A percentile compares a stretch with the other conserved stretches of the same genome.
phyloP scores from a whole-genome alignment of 2,329 filamentous ascomycete genomes.

The Paracamarosporium sp. region DNA sequence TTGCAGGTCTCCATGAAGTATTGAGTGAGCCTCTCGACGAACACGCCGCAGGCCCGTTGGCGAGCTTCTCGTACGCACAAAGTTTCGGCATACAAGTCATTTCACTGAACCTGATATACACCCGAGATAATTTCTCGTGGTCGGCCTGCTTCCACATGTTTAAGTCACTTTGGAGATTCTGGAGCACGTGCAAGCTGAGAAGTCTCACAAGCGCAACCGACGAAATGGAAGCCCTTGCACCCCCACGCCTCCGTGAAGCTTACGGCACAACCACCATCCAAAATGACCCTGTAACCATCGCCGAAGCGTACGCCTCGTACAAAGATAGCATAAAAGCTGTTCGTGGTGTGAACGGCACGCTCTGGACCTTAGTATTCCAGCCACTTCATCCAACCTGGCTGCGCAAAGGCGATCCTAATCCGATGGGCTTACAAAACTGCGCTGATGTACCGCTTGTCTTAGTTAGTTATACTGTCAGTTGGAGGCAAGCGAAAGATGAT shows the following conservation, averaged over 20 bases:
- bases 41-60: background rate
- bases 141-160: background rate
- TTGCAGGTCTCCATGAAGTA: background rate
- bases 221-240: background rate
- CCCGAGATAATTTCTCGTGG: background rate
- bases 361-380: slow-evolving; percentile 19
- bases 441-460: slow-evolving; percentile 36
- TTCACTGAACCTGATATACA: background rate
- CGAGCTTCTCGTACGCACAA: background rate
- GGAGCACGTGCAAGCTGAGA: background rate
- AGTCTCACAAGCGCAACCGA: background rate
- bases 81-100: background rate
- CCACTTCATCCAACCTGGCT: slow-evolving; percentile 23
- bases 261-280: background rate
- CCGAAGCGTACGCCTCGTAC: background rate
- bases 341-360: background rate
- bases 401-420: slow-evolving; percentile 18
- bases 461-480: slow-evolving; percentile 44
- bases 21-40: background rate
- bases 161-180: background rate
- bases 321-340: background rate
- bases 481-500: slow-evolving; percentile 22
- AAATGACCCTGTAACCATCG: background rate
- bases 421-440: slow-evolving; percentile 17
- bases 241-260: background rate